phyloP scores from a whole-genome alignment of 371 early-diverging fungal genomes.

The Mucor velutinosus region DNA sequence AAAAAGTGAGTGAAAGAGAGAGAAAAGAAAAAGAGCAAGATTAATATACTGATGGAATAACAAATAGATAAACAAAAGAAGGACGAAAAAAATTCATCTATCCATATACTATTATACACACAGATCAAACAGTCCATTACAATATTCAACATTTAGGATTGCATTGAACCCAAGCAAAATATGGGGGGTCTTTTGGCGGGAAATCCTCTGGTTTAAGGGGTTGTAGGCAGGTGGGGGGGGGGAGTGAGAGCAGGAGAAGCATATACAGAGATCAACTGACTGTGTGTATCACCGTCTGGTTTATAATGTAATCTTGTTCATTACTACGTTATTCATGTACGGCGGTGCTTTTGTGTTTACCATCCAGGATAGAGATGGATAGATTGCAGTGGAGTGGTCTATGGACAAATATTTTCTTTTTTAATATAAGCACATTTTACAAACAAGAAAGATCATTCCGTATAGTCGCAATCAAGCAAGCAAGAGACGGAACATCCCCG shows the following conservation, averaged over 20 bases:
- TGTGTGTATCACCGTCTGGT: conserved; percentile 17
- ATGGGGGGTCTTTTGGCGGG: conserved; percentile 19
- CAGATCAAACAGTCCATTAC: conserved; percentile 9
- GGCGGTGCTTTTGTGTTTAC: conserved; percentile 13
- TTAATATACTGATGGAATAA: conserved; percentile 15
- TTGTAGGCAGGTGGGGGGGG: not conserved
- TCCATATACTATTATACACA: conserved; percentile 29
- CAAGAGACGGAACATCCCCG: conserved; percentile 23
- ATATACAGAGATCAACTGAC: not conserved
- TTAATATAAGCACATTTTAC: conserved; percentile 9
- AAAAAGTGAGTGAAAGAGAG: not conserved
- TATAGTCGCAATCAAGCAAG: not conserved
- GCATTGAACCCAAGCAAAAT: not conserved
- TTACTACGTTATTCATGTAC: conserved; percentile 23
- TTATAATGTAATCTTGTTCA: conserved; percentile 23
- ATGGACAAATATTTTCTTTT: conserved; percentile 4
- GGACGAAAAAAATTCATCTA: conserved; percentile 28
- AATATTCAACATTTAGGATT: conserved; percentile 1
- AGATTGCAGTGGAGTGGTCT: not conserved
- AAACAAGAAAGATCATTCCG: not conserved
- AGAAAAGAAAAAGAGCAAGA: conserved; percentile 14
- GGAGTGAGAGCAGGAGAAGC: not conserved
- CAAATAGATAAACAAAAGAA: conserved; percentile 23
- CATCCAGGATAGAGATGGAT: not conserved
- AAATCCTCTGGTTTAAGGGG: not conserved